Percentiles rank a stretch among this genome's conserved stretches.
Evolutionary conservation across 257 asterid species (phyloP).

Genomic region (Przewalskia tangutica): DNA sequence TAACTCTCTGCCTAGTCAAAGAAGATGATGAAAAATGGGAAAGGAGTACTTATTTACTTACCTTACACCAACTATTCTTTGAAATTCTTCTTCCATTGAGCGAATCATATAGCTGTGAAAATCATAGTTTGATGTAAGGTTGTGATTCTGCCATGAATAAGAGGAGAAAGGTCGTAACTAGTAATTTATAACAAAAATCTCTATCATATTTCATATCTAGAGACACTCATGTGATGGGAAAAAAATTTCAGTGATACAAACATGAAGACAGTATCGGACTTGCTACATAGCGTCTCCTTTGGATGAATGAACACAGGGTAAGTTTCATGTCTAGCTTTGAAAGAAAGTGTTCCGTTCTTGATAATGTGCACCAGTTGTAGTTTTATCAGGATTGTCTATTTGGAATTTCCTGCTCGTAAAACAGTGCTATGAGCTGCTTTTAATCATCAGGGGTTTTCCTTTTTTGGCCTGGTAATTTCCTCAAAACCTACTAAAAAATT

Average conservation of each 20-base stretch:
- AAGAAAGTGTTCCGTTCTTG: neutral
- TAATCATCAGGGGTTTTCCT: neutral
- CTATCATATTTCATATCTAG: neutral
- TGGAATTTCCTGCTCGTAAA: neutral
- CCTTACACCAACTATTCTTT: constrained; percentile 97
- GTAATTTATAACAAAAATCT: neutral
- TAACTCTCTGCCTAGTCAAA: neutral
- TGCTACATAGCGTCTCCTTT: neutral
- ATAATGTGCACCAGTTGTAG: neutral
- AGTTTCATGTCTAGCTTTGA: neutral
- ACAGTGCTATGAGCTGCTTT: neutral
- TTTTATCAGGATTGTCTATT: neutral
- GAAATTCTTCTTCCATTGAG: constrained; percentile 99
- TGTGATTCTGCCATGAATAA: constrained; percentile 92
- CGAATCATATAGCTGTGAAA: constrained; percentile 99
- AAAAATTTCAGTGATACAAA: neutral
- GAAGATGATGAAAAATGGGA: neutral
- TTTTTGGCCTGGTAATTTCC: neutral
- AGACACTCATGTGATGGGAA: neutral
- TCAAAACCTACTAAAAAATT: neutral
- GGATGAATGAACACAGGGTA: neutral
- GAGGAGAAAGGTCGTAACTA: constrained; percentile 24
- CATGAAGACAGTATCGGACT: neutral
- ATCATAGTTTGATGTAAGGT: constrained; percentile 92
- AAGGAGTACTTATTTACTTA: constrained; percentile 8